phyloP scores from a whole-genome alignment of 306 rosid genomes.

The Begonia loranthoides region DNA sequence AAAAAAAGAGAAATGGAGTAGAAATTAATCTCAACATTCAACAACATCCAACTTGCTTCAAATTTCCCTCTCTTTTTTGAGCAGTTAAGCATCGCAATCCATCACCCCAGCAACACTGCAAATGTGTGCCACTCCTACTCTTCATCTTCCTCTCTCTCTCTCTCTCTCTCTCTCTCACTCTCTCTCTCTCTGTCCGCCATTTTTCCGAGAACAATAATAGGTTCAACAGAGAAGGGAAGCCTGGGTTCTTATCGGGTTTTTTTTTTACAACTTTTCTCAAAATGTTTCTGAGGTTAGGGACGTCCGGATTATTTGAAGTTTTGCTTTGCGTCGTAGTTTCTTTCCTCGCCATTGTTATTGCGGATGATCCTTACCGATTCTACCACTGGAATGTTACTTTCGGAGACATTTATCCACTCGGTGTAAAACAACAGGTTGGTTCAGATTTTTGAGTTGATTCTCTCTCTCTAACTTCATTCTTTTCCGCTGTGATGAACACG shows the following conservation, averaged over 20 bases:
- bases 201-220: no score
- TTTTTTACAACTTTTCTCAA: neutral
- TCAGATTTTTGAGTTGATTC: neutral
- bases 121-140: constrained; percentile 20
- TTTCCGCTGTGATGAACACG: constrained; percentile 10
- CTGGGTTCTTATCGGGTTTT: neutral
- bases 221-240: neutral
- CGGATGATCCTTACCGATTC: constrained; percentile 94
- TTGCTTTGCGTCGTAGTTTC: constrained; percentile 23
- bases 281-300: constrained; percentile 39
- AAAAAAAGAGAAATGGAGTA: no score
- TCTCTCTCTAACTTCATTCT: neutral
- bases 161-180: constrained; percentile 1
- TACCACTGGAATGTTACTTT: constrained; percentile 86
- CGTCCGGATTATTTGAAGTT: constrained; percentile 11
- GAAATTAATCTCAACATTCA: no score
- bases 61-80: constrained; percentile 22
- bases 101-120: constrained; percentile 45
- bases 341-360: constrained; percentile 30
- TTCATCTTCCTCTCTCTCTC: constrained; percentile 6
- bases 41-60: neutral
- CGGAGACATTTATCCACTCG: constrained; percentile 87
- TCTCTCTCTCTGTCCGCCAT: neutral
- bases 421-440: constrained; percentile 64
- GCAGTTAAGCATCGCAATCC: neutral